Conservation (phyloP, 108 stramenopile genomes). For the Cyclotella atomus region DNA sequence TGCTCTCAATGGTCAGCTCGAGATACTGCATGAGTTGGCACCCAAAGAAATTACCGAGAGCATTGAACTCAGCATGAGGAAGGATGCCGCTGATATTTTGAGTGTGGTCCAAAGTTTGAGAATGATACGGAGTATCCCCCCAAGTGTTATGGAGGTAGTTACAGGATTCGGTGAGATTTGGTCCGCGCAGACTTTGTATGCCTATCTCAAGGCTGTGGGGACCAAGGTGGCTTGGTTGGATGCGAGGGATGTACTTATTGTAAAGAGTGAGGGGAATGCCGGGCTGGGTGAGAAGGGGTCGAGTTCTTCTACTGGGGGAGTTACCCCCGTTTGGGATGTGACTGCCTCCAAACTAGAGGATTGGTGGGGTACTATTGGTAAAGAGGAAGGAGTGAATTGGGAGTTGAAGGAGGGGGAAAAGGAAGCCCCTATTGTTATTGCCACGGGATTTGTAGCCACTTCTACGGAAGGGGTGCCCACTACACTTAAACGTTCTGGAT, state of each 20-base stretch:
- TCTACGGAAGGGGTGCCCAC: conserved; percentile 84
- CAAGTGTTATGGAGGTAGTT: conserved; percentile 81
- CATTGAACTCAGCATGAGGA: conserved; percentile 57
- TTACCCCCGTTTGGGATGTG: conserved; percentile 65
- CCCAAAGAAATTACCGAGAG: conserved; percentile 50
- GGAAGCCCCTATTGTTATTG: conserved; percentile 61
- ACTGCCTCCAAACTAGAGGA: conserved; percentile 34
- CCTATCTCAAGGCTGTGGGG: conserved; percentile 60
- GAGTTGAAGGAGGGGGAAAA: background rate
- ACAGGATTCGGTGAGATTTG: conserved; percentile 93
- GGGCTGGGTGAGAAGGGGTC: conserved; percentile 74
- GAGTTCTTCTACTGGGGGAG: conserved; percentile 64
- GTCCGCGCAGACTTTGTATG: conserved; percentile 83
- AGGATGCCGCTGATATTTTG: conserved; percentile 70
- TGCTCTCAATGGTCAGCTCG: conserved; percentile 53
- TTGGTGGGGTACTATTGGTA: conserved; percentile 65
- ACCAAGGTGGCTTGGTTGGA: conserved; percentile 73
- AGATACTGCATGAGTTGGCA: conserved; percentile 55
- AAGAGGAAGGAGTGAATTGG: conserved; percentile 48
- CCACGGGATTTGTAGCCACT: conserved; percentile 87
- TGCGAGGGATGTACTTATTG: conserved; percentile 81
- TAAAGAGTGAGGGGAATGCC: conserved; percentile 59
- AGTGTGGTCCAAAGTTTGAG: conserved; percentile 66
- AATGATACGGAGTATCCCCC: conserved; percentile 73
- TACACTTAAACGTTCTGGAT: conserved; percentile 84